These are phyloP conservation scores for Populus ilicifolia DNA, from an alignment of 345 rosid species.

Conservation along the genomic window DNA sequence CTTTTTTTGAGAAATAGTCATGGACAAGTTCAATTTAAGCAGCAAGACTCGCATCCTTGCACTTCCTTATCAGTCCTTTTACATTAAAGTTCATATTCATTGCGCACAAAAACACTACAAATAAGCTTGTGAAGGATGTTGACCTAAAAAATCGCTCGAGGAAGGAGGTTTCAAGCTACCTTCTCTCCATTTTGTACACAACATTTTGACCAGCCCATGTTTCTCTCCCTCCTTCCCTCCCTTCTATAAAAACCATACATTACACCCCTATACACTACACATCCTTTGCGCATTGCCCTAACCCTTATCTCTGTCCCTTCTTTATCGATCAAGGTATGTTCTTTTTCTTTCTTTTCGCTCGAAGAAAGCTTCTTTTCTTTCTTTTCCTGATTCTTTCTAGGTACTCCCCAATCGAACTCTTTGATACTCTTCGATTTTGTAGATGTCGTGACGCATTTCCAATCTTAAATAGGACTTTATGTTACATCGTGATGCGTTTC, in stretches of 20 bases:
- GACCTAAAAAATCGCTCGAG: not conserved
- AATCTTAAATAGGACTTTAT: not conserved
- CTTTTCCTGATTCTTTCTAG: not conserved
- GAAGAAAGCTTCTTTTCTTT: constrained; percentile 1
- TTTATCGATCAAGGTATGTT: constrained; percentile 28
- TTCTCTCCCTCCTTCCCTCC: not conserved
- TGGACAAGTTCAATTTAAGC: not conserved
- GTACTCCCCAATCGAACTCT: not conserved
- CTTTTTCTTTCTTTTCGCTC: not conserved
- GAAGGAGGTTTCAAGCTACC: constrained; percentile 3
- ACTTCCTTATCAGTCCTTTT: not conserved
- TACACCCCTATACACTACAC: not conserved
- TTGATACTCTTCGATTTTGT: not conserved
- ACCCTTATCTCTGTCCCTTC: not conserved
- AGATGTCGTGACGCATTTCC: not conserved
- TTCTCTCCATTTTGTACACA: constrained; percentile 24
- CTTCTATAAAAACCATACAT: not conserved
- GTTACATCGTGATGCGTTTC: not conserved
- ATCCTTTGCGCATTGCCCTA: not conserved
- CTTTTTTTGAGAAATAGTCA: not conserved
- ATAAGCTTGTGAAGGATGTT: not conserved
- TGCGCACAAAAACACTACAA: not conserved
- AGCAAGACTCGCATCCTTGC: not conserved
- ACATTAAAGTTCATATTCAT: not conserved
- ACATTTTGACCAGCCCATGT: constrained; percentile 21